phyloP scores from a whole-genome alignment of 768 basidiomycete species.

The Boletellus ananiceps region DNA sequence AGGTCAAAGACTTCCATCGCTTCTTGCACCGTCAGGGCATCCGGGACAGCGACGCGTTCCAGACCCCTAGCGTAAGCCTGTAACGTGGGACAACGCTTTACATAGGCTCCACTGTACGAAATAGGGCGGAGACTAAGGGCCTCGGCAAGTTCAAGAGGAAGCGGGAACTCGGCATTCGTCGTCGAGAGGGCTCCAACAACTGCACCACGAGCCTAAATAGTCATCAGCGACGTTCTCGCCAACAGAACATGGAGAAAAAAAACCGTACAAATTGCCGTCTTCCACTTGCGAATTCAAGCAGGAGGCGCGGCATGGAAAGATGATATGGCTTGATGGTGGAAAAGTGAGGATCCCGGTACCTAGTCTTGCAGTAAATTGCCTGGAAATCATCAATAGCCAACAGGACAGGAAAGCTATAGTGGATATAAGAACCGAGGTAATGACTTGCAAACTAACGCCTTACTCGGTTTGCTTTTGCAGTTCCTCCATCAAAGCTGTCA shows the following conservation, averaged over 20 bases:
- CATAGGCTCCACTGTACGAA: slow-evolving; percentile 49
- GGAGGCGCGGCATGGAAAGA: slow-evolving; percentile 68
- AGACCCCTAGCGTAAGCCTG: slow-evolving; percentile 53
- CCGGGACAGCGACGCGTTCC: slow-evolving; percentile 48
- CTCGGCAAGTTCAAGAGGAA: slow-evolving; percentile 61
- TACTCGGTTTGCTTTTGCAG: slow-evolving; percentile 64
- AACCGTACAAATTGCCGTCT: slow-evolving; percentile 57
- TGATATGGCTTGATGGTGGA: slow-evolving; percentile 67
- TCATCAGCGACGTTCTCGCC: neutral
- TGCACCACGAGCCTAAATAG: slow-evolving; percentile 57
- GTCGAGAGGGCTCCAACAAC: slow-evolving; percentile 67
- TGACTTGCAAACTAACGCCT: slow-evolving; percentile 15
- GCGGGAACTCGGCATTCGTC: slow-evolving; percentile 52
- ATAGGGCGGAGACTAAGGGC: slow-evolving; percentile 47
- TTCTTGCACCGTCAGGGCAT: slow-evolving; percentile 57
- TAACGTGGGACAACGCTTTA: slow-evolving; percentile 47
- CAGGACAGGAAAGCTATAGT: slow-evolving; percentile 64
- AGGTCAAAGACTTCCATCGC: slow-evolving; percentile 72
- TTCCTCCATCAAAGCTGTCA: slow-evolving; percentile 56
- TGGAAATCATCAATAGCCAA: slow-evolving; percentile 89
- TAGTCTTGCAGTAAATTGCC: slow-evolving; percentile 61
- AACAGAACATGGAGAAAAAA: neutral
- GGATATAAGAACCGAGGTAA: neutral
- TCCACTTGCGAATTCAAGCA: slow-evolving; percentile 79
- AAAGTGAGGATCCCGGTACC: slow-evolving; percentile 74